Evolutionary conservation across 2,329 filamentous ascomycete genomes (phyloP).

Genomic region (Fusarium chaquense): DNA sequence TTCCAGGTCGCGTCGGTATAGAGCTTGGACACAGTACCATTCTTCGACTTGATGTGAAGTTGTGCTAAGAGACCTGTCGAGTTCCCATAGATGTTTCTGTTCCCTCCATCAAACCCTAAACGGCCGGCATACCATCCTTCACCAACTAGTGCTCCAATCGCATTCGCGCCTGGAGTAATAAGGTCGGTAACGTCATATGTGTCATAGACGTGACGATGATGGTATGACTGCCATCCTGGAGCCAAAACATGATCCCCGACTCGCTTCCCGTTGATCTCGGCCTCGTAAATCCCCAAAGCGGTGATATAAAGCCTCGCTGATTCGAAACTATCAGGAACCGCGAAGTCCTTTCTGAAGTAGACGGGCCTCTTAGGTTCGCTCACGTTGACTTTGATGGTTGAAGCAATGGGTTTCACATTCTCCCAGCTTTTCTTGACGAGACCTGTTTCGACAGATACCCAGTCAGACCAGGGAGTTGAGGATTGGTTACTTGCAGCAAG

Average conservation of each 20-base stretch:
- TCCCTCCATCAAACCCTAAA: slow-evolving; percentile 42
- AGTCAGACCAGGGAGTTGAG: neutral
- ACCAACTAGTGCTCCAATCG: slow-evolving; percentile 56
- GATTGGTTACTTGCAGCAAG: neutral
- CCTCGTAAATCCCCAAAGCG: slow-evolving; percentile 59
- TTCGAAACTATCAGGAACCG: slow-evolving; percentile 33
- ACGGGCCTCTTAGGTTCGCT: neutral
- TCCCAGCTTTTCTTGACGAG: neutral
- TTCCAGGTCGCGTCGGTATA: slow-evolving; percentile 42
- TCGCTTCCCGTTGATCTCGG: slow-evolving; percentile 59
- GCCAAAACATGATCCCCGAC: slow-evolving; percentile 54
- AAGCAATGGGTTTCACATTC: neutral
- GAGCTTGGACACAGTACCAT: neutral
- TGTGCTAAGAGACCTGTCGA: slow-evolving; percentile 53
- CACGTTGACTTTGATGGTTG: neutral
- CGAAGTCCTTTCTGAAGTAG: slow-evolving; percentile 52
- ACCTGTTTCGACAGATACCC: neutral
- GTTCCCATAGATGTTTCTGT: slow-evolving; percentile 52
- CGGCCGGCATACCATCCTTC: slow-evolving; percentile 63
- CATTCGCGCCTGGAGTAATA: slow-evolving; percentile 54
- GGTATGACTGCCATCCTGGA: slow-evolving; percentile 66
- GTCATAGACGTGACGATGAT: slow-evolving; percentile 62
- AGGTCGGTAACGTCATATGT: slow-evolving; percentile 63
- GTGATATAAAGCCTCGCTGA: slow-evolving; percentile 62
- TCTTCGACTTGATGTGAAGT: slow-evolving; percentile 48